Conservation (phyloP, 768 basidiomycete species). For the Filobasidium wieringae region DNA sequence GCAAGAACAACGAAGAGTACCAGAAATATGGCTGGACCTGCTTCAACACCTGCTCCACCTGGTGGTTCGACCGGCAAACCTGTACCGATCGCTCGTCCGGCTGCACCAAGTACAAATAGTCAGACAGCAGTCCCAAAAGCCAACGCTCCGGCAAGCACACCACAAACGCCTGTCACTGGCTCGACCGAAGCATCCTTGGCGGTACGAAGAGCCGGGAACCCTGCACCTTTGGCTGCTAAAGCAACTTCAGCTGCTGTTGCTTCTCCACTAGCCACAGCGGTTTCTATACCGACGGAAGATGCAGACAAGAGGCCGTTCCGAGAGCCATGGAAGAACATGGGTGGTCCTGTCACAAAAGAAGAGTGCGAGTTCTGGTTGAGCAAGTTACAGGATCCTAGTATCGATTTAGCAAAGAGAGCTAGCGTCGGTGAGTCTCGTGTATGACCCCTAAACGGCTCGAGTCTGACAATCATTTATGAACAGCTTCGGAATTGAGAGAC, state of each 20-base stretch:
- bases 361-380: slow-evolving; percentile 35
- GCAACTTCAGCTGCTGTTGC: not conserved
- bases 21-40: not conserved
- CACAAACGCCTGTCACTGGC: not conserved
- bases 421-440: not conserved
- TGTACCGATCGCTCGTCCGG: too few relatives aligned
- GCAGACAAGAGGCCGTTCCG: not conserved
- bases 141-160: not conserved
- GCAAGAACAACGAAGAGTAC: too few relatives aligned
- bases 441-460: not conserved
- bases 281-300: not conserved
- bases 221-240: too few relatives aligned
- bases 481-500: slow-evolving; percentile 32
- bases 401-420: not conserved
- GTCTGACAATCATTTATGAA: not conserved
- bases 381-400: slow-evolving; percentile 26
- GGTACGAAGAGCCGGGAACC: too few relatives aligned
- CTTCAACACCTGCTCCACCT: not conserved
- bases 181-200: not conserved
- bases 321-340: slow-evolving; percentile 1
- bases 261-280: not conserved
- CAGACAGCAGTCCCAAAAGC: not conserved
- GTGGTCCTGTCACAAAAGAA: slow-evolving; percentile 23
- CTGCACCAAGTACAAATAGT: not conserved
- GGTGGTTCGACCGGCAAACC: not conserved